Conservation (phyloP, 768 basidiomycete genomes). For the Calocera cornea region DNA sequence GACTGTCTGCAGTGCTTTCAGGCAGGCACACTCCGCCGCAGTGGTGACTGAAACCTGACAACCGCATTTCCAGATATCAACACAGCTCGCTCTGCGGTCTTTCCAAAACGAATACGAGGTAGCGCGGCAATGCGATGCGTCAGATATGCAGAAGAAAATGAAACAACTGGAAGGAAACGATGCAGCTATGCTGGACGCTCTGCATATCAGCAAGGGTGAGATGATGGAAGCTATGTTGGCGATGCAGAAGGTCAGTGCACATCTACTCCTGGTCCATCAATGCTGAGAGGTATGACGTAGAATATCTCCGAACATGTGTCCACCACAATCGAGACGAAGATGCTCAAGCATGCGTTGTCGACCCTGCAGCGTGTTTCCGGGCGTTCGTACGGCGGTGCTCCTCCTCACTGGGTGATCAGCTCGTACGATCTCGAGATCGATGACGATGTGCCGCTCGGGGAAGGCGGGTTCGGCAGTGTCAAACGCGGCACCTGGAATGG, state of each 20-base stretch:
- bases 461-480: not conserved
- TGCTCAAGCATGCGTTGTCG: not conserved
- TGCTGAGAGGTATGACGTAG: not conserved
- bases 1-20: slow-evolving; percentile 1
- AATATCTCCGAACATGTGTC: not conserved
- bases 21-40: too few species aligned
- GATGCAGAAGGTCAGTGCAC: not conserved
- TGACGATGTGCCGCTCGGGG: not conserved
- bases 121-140: not conserved
- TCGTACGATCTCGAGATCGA: slow-evolving; percentile 1
- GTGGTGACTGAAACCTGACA: too few species aligned
- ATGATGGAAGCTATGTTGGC: slow-evolving; percentile 3
- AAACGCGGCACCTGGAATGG: not conserved
- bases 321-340: not conserved
- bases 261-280: not conserved
- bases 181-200: not conserved
- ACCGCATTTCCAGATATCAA: not conserved
- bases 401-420: not conserved
- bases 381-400: not conserved
- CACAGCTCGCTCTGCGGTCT: not conserved
- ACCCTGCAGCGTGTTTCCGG: not conserved
- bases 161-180: not conserved
- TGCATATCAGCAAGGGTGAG: not conserved
- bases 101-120: slow-evolving; percentile 1
- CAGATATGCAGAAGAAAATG: not conserved